Base-by-base conservation (phyloP, 176 grass and related monocot species). In the Zoysia pacifica region DNA sequence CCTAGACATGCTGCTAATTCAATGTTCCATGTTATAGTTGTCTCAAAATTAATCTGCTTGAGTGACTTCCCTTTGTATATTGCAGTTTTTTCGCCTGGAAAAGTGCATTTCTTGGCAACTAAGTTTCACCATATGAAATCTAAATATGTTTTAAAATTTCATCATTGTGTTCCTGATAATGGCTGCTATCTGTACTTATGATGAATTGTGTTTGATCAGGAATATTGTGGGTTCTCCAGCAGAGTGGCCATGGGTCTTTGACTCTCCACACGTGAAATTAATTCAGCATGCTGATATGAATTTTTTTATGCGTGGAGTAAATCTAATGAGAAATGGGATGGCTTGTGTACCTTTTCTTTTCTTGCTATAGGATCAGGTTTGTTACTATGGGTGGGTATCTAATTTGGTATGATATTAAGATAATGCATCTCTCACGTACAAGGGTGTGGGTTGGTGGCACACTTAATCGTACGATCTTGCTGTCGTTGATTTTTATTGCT, bases 271-370 rank as follows among this genome's bases (percentile, higher is more conserved):
- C 41, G 8, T 42, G 56, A 75, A 69, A 70, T 41, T 56, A 65
- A 19, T 60, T 70, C 16, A 42, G 55, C 76, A 65, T 56, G 12
- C 28, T 56, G 59, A 77, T 78, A 14, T 48, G 48, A 84, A 50
- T 72, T 72, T 89, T 28, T 81, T 59, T 59, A 72, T 73, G 78
- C 10, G 55, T 5, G 7, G 45, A 74, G 62, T 73, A 16, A 18
- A 72, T 61, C 58, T 61, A 35, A 13, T 20, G 50, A 60, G 82
- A 77, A 72, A 77, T 40, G 78, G 74, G 65, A 77, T 56, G 50
- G 48, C 37, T 9, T 85, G 58, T 81, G 69, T 81, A 72, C 71
- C 71, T 85, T 70, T 81, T 15, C 15, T 85, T 71, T 84, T 72
- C 15, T 62, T 62, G 43, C 47, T 86, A 52, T 56, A 66, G 60